A percentile compares a stretch with the other conserved stretches of the same genome.
phyloP scores from a whole-genome alignment of 2,329 filamentous ascomycete species.

The Alternaria arbusti region DNA sequence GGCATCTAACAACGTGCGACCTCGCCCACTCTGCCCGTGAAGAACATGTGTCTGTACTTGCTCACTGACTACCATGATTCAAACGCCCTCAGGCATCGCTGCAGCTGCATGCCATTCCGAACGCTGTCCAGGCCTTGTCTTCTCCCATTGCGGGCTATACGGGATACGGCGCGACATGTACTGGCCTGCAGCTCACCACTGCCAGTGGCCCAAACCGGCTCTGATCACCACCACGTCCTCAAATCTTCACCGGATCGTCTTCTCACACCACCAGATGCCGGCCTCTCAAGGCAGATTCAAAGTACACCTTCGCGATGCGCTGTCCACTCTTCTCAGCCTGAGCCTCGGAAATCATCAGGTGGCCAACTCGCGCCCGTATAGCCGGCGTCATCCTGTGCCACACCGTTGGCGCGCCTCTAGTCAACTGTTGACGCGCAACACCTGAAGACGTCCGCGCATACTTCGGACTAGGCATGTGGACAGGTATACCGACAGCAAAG shows the following conservation, averaged over 20 bases:
- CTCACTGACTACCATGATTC: neutral
- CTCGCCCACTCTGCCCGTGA: neutral
- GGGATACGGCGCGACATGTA: neutral
- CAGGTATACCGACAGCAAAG: neutral
- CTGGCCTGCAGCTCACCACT: neutral
- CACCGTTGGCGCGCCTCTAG: constrained; percentile 15
- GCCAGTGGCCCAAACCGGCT: neutral
- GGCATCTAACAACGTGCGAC: neutral
- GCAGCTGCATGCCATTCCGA: neutral
- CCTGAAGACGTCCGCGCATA: neutral
- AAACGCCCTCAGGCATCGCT: neutral
- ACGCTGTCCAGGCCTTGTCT: neutral
- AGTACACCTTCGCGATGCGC: neutral
- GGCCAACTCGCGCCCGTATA: constrained; percentile 22
- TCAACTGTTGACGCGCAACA: constrained; percentile 5
- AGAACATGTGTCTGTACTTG: neutral
- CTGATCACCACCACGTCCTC: constrained; percentile 2
- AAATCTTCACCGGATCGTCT: constrained; percentile 15
- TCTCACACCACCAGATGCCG: neutral
- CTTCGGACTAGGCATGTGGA: neutral
- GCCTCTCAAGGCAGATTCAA: constrained; percentile 13
- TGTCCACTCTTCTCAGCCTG: constrained; percentile 14
- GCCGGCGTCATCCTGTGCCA: constrained; percentile 22
- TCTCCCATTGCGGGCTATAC: neutral
- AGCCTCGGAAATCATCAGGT: constrained; percentile 21